Evolutionary conservation across 2,329 filamentous ascomycete species (phyloP).

Genomic region (Zasmidium angulare): DNA sequence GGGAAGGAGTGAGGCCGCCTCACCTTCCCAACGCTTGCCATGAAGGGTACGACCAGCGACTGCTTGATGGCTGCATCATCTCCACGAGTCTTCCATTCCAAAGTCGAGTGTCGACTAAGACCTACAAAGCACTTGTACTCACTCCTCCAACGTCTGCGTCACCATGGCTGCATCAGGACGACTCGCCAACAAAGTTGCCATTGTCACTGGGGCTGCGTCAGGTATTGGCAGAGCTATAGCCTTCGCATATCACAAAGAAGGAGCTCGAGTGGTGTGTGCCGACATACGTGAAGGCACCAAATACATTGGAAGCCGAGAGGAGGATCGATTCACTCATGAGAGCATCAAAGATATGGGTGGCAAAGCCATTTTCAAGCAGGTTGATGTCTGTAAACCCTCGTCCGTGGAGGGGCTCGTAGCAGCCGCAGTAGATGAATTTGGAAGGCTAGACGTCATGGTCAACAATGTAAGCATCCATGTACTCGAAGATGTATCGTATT

Average conservation of each 20-base stretch:
- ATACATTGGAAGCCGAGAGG: conserved; percentile 17
- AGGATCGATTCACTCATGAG: conserved; percentile 34
- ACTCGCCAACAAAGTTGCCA: conserved; percentile 31
- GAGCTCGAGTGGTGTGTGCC: conserved; percentile 30
- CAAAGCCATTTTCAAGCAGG: conserved; percentile 37
- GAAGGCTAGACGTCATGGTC: conserved; percentile 23
- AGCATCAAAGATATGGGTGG: conserved; percentile 32
- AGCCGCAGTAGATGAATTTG: conserved; percentile 21
- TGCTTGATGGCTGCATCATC: too few relatives aligned
- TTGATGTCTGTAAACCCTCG: conserved; percentile 32
- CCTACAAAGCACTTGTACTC: too few relatives aligned
- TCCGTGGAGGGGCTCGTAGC: conserved; percentile 27
- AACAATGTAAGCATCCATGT: conserved; percentile 3
- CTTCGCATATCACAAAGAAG: conserved; percentile 26
- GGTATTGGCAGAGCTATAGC: conserved; percentile 31
- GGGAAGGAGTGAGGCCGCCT: not conserved
- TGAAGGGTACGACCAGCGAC: too few relatives aligned
- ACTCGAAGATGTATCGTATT: not conserved
- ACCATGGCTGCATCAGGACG: conserved; percentile 19
- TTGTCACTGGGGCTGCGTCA: conserved; percentile 33
- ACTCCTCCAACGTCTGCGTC: not conserved
- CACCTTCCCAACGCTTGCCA: not conserved
- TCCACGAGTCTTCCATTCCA: too few relatives aligned
- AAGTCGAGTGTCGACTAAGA: too few relatives aligned
- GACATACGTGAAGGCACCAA: conserved; percentile 26